Evolutionary conservation across 768 basidiomycete species (phyloP).

Genomic region (Boletus sp.): DNA sequence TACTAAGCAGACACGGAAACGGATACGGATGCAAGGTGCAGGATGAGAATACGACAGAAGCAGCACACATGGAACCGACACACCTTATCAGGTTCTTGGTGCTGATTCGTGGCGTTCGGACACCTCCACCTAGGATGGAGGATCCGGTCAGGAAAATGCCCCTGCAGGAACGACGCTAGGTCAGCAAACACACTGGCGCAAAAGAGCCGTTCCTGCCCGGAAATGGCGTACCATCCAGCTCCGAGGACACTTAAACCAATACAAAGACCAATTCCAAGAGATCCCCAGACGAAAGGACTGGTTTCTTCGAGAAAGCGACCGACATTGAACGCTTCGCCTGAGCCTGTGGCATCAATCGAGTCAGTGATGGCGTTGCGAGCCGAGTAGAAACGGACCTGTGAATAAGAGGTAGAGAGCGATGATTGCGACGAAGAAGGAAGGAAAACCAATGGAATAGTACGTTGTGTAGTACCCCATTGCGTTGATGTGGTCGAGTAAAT

Average conservation of each 20-base stretch:
- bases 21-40: background rate
- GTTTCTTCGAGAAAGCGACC: conserved; percentile 93
- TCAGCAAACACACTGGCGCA: background rate
- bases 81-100: conserved; percentile 98
- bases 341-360: conserved; percentile 43
- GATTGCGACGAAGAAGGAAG: conserved; percentile 57
- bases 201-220: background rate
- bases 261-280: conserved; percentile 87
- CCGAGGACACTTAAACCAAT: conserved; percentile 92
- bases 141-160: conserved; percentile 96
- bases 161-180: conserved; percentile 45
- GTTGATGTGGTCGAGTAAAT: background rate
- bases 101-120: conserved; percentile 86
- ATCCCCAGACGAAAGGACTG: conserved; percentile 90
- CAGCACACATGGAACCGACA: conserved; percentile 11
- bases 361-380: background rate
- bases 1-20: conserved; percentile 43
- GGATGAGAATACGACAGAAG: background rate
- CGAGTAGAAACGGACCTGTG: conserved; percentile 56
- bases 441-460: conserved; percentile 69
- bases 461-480: conserved; percentile 29
- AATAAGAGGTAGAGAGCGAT: conserved; percentile 87
- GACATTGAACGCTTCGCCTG: conserved; percentile 90
- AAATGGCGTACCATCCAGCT: conserved; percentile 79
- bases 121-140: conserved; percentile 96